These are phyloP conservation scores for Citeromyces matritensis DNA, from an alignment of 805 yeast genomes.

Conservation along the genomic window DNA sequence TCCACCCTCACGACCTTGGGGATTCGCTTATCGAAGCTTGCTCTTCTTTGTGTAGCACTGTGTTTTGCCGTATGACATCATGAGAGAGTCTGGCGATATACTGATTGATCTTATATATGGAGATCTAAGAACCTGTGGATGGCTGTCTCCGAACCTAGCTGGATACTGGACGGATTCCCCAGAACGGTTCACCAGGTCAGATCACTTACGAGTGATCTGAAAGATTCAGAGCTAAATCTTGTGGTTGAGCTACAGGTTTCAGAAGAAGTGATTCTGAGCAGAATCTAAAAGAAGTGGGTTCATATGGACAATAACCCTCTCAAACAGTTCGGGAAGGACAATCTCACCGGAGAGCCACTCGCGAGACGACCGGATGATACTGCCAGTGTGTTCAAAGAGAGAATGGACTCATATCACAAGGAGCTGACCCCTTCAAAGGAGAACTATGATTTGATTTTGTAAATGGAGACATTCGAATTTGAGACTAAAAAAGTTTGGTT, in stretches of 20 bases:
- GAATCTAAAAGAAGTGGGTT: slow-evolving; percentile 78
- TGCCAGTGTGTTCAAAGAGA: slow-evolving; percentile 49
- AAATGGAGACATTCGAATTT: slow-evolving; percentile 65
- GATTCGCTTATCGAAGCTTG: no score
- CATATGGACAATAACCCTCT: slow-evolving; percentile 89
- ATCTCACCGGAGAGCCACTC: slow-evolving; percentile 79
- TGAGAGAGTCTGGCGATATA: slow-evolving; percentile 53
- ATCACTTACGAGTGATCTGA: slow-evolving; percentile 30
- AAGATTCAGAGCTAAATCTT: slow-evolving; percentile 36
- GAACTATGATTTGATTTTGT: slow-evolving; percentile 45
- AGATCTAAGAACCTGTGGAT: slow-evolving; percentile 25
- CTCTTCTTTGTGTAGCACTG: no score
- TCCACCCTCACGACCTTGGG: no score
- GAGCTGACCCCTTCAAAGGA: slow-evolving; percentile 51
- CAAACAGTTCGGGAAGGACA: slow-evolving; percentile 65
- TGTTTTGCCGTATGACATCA: no score
- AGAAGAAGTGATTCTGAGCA: slow-evolving; percentile 60
- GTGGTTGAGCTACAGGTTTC: slow-evolving; percentile 87
- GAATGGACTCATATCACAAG: slow-evolving; percentile 48
- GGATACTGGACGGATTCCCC: slow-evolving; percentile 90
- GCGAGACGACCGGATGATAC: slow-evolving; percentile 75
- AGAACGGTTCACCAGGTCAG: slow-evolving; percentile 64
- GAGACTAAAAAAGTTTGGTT: slow-evolving; percentile 16
- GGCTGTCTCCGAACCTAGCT: slow-evolving; percentile 32
- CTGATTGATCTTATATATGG: slow-evolving; percentile 44